Conservation (phyloP, 305 asterid genomes). For the Fraxinus platypoda region DNA sequence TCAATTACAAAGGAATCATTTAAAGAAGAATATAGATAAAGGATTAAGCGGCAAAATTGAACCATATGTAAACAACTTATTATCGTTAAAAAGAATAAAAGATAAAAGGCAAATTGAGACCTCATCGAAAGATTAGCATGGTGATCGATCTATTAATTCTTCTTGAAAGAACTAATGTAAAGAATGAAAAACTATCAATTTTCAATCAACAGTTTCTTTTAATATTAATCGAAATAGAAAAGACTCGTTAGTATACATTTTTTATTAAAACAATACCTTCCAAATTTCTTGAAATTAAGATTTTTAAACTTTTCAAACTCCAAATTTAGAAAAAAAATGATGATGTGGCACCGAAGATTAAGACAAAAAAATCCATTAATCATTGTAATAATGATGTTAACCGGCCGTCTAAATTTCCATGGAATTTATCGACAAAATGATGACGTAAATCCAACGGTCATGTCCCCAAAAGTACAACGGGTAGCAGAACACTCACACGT, state of each 20-base stretch:
- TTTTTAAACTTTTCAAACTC: neutral
- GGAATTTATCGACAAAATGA: neutral
- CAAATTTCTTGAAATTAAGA: neutral
- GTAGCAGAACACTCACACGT: conserved; percentile 50
- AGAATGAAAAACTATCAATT: neutral
- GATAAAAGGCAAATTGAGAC: neutral
- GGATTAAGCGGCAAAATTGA: neutral
- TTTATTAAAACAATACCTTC: neutral
- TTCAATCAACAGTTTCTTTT: neutral
- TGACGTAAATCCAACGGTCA: conserved; percentile 57
- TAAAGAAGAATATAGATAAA: neutral
- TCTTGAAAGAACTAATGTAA: neutral
- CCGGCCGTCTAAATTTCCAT: conserved; percentile 12
- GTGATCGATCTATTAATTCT: neutral
- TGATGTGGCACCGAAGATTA: neutral
- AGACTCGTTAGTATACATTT: neutral
- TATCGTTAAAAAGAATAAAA: neutral
- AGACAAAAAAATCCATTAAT: neutral
- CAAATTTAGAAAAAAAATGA: neutral
- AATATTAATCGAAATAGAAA: neutral
- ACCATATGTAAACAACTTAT: neutral
- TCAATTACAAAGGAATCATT: neutral
- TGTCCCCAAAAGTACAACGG: conserved; percentile 35
- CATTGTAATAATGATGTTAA: conserved; percentile 17
- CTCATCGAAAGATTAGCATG: neutral